These are phyloP conservation scores for Flueggea neowawraea DNA, from an alignment of 441 rosid species.

Conservation along the genomic window DNA sequence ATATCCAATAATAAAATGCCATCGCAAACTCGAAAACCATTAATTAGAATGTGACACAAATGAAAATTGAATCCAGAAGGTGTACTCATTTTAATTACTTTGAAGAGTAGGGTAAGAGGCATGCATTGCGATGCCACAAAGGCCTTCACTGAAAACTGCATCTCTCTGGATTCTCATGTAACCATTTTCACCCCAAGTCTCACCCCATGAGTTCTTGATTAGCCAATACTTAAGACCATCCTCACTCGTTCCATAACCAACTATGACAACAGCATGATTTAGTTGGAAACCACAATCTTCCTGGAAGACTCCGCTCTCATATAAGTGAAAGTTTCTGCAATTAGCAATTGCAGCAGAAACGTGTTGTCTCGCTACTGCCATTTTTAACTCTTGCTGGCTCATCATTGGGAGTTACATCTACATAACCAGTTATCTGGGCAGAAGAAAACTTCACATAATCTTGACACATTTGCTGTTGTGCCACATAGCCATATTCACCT, in stretches of 20 bases:
- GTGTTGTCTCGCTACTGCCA: conserved; percentile 75
- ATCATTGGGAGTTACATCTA: conserved; percentile 47
- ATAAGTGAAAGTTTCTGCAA: conserved; percentile 59
- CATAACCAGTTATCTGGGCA: conserved; percentile 57
- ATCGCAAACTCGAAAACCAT: too few relatives aligned
- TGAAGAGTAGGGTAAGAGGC: conserved; percentile 41
- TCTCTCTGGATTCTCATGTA: conserved; percentile 75
- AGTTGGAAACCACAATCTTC: conserved; percentile 62
- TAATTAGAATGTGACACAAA: too few relatives aligned
- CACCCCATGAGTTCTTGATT: too few relatives aligned
- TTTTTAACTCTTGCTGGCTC: conserved; percentile 45
- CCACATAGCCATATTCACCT: conserved; percentile 45
- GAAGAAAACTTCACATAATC: conserved; percentile 15
- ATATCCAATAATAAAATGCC: too few relatives aligned
- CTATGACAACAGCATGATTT: conserved; percentile 66
- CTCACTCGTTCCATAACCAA: conserved; percentile 55
- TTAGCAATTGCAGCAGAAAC: conserved; percentile 71
- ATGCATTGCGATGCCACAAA: conserved; percentile 74
- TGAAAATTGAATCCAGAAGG: too few relatives aligned
- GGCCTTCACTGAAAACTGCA: conserved; percentile 43
- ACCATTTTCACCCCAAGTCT: conserved; percentile 17
- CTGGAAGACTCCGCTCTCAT: conserved; percentile 65
- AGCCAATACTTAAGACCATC: conserved; percentile 24
- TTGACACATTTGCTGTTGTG: conserved; percentile 37
- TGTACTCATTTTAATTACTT: too few relatives aligned